Conservation (phyloP, 2,329 filamentous ascomycete genomes). For the Fusarium neocosmosporiellum region DNA sequence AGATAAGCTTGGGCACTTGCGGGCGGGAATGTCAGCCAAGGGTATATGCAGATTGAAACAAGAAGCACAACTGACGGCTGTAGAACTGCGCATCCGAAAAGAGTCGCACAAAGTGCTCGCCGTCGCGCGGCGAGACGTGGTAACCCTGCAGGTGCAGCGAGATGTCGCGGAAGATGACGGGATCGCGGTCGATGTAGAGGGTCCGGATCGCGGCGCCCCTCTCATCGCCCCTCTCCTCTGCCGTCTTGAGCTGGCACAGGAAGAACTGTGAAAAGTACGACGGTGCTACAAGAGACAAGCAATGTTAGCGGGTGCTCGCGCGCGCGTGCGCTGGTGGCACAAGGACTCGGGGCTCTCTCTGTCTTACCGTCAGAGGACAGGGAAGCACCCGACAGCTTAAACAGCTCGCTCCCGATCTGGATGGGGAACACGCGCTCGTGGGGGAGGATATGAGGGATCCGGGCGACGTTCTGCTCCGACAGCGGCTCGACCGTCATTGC, state of each 20-base stretch:
- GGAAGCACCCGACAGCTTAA: conserved; percentile 78
- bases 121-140: conserved; percentile 83
- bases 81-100: conserved; percentile 98
- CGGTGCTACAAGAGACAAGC: conserved; percentile 69
- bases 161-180: conserved; percentile 88
- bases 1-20: conserved; percentile 85
- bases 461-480: conserved; percentile 51
- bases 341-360: not conserved
- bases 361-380: conserved; percentile 76
- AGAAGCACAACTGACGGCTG: conserved; percentile 62
- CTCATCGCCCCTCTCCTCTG: conserved; percentile 68
- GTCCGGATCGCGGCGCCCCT: conserved; percentile 70
- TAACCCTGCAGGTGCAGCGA: conserved; percentile 93
- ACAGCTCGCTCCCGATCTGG: conserved; percentile 78
- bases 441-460: conserved; percentile 70
- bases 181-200: conserved; percentile 95
- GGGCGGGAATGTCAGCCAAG: not conserved
- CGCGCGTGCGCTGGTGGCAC: not conserved
- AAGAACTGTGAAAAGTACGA: conserved; percentile 98
- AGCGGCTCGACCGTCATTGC: conserved; percentile 38
- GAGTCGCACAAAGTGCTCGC: conserved; percentile 87
- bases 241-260: conserved; percentile 78
- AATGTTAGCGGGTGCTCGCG: conserved; percentile 19
- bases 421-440: conserved; percentile 80
- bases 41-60: not conserved